phyloP scores from a whole-genome alignment of 441 rosid genomes.

The Jatropha multifida region DNA sequence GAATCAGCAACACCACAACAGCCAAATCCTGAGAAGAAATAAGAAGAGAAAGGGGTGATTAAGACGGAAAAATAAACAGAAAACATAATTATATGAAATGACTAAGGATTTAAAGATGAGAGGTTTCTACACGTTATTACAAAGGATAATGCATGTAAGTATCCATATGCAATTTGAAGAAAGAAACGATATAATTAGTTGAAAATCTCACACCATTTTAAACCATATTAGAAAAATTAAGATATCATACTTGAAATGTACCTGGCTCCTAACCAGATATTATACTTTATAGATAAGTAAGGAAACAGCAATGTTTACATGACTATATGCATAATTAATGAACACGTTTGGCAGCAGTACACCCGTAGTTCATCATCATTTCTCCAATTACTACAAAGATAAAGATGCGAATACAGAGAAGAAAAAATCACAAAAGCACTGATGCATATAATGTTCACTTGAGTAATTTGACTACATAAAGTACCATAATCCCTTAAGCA shows the following conservation, averaged over 20 bases:
- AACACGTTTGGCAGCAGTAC: neutral
- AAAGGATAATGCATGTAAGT: neutral
- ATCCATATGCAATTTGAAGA: conserved; percentile 13
- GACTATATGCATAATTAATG: conserved; percentile 14
- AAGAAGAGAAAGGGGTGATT: conserved; percentile 17
- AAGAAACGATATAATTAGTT: neutral
- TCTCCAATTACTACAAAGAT: neutral
- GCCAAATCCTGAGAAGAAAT: conserved; percentile 83
- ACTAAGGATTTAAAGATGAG: conserved; percentile 17
- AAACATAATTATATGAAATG: conserved; percentile 16
- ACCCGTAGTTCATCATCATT: neutral
- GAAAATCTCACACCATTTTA: neutral
- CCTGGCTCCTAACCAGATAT: neutral
- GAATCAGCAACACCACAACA: conserved; percentile 94
- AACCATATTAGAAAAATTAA: neutral
- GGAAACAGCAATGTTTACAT: neutral
- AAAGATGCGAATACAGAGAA: neutral
- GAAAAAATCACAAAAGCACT: conserved; percentile 8
- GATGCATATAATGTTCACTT: conserved; percentile 11
- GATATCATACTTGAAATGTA: neutral
- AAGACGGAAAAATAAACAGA: conserved; percentile 13
- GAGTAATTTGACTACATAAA: conserved; percentile 18
- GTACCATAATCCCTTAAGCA: conserved; percentile 13
- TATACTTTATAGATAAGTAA: conserved; percentile 6
- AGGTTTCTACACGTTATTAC: neutral